Base-by-base conservation (phyloP, 768 basidiomycete genomes). In the Rhodotorula taiwanensis region DNA sequence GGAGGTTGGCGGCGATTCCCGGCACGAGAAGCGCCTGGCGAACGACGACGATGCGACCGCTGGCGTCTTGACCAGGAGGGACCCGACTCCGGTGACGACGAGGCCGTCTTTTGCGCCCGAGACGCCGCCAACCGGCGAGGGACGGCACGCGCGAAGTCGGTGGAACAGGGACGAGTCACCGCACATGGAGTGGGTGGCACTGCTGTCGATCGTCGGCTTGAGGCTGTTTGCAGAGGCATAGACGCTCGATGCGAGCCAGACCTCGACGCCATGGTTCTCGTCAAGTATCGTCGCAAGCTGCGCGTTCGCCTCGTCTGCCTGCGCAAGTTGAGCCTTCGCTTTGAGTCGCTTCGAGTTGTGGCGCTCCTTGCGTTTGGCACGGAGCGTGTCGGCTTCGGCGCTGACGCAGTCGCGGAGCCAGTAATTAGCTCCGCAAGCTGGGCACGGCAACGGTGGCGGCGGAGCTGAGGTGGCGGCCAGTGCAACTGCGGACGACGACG, bases 91-190 rank as follows among this genome's bases (percentile, higher is more conserved):
- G 21, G 28, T 31, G 51, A 52, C 43, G 43, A 28, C 36, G 52
- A 52, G 58, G 5, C 51, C 44, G 31, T 43, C 43, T 25, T 21
- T 33, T n/a, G 36, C 36, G 31, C 33, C 50, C 2, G 27, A n/a
- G 3, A 44, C 21, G n/a, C 25, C 58, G 51, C 58, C 58, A 23
- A 60, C 51, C 33, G 51, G 18, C 58, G 52, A 60, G 47, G 58
- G 51, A 6, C n/a, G 13, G 51, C 58, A 60, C n/a, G 15, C 6
- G 30, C 39, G 58, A 20, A 43, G 42, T 20, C 15, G 7, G 9
- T 10, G 21, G 20, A 43, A 43, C 14, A 43, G 21, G 11, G 15
- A 23, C 13, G 42, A 10, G 21, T 43, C 42, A 20, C 42, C 42
- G 20, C 42, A 43, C 42, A 43, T 43, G 42, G 11, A 13, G 21